phyloP scores from a whole-genome alignment of 1,284 basidiomycete genomes.

The Pulveroboletus ridleyi region DNA sequence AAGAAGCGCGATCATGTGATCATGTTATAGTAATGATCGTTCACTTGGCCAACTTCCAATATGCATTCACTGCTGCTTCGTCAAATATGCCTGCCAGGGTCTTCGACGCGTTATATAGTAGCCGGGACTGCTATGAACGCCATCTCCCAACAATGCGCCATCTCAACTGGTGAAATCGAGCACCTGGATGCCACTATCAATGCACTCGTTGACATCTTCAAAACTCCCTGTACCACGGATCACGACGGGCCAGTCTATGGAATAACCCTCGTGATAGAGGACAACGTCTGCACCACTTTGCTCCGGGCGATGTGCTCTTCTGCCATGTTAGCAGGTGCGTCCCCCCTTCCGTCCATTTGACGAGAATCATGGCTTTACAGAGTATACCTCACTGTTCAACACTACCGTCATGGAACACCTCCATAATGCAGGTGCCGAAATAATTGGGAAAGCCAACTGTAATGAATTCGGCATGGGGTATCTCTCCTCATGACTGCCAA shows the following conservation, averaged over 20 bases:
- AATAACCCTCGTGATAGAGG: slow-evolving; percentile 77
- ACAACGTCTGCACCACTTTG: slow-evolving; percentile 80
- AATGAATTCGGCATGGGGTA: too few species aligned
- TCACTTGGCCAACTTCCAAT: too few species aligned
- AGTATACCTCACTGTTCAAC: too few species aligned
- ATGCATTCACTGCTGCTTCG: slow-evolving; percentile 4
- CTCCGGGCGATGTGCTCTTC: slow-evolving; percentile 86
- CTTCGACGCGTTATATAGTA: neutral
- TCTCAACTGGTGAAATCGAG: slow-evolving; percentile 18
- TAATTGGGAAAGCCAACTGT: too few species aligned
- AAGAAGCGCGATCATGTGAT: too few species aligned
- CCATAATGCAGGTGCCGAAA: slow-evolving; percentile 74
- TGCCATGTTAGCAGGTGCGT: slow-evolving; percentile 68
- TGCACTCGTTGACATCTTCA: slow-evolving; percentile 28
- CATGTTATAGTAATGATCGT: too few species aligned
- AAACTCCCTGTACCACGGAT: neutral
- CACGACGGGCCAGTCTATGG: slow-evolving; percentile 40
- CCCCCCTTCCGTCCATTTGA: slow-evolving; percentile 4
- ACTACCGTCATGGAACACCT: too few species aligned
- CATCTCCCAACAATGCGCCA: slow-evolving; percentile 12
- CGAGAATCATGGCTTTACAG: slow-evolving; percentile 41
- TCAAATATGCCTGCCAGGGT: neutral
- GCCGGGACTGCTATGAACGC: neutral
- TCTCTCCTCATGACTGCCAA: too few species aligned
- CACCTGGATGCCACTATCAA: slow-evolving; percentile 27